These are phyloP conservation scores for Chloranthus sessilifolius DNA, from an alignment of 164 flowering plant genomes.

Conservation along the genomic window DNA sequence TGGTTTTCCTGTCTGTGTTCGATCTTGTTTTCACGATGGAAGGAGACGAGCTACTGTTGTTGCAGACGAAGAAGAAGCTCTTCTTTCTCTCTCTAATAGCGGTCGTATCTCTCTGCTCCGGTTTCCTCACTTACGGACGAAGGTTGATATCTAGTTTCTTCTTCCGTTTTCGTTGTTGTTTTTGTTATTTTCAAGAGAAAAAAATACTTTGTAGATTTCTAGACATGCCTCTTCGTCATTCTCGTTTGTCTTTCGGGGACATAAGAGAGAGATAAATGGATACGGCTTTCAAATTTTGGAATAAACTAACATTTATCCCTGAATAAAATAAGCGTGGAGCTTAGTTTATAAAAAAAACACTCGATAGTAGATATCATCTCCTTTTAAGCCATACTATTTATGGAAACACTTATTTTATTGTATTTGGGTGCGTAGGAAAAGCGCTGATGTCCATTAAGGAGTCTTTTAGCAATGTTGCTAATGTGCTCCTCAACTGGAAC, in stretches of 20 bases:
- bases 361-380: no score
- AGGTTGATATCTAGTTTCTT: slow-evolving; percentile 26
- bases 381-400: not conserved
- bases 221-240: not conserved
- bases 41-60: not conserved
- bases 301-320: no score
- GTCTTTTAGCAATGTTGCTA: slow-evolving; percentile 66
- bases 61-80: slow-evolving; percentile 14
- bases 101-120: slow-evolving; percentile 21
- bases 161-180: not conserved
- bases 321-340: no score
- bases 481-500: slow-evolving; percentile 78
- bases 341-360: no score
- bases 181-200: no score
- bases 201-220: no score
- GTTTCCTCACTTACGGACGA: slow-evolving; percentile 40
- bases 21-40: not conserved
- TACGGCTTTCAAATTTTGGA: no score
- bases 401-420: not conserved
- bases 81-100: slow-evolving; percentile 8
- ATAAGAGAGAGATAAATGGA: no score
- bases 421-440: slow-evolving; percentile 46
- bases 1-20: not conserved
- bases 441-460: slow-evolving; percentile 67
- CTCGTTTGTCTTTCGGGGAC: no score